Conservation (phyloP, 805 yeast species). For the Kodamaea lidongshanica region DNA sequence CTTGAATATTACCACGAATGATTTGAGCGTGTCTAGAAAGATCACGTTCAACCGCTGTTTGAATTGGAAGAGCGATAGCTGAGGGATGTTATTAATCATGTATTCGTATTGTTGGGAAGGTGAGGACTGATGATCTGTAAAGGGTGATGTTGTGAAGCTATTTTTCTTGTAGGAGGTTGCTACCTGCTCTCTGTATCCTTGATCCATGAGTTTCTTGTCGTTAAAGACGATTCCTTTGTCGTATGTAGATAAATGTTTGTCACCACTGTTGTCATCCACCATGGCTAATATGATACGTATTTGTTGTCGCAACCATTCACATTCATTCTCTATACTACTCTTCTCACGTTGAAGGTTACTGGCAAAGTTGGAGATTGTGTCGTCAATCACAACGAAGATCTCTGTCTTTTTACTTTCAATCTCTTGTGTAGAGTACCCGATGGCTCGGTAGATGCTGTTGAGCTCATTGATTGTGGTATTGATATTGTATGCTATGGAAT, state of each 20-base stretch:
- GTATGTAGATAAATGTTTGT: constrained; percentile 14
- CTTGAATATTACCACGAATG: constrained; percentile 25
- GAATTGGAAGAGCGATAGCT: constrained; percentile 25
- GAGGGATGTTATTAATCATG: constrained; percentile 20
- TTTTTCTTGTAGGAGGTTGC: constrained; percentile 9
- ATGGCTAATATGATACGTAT: constrained; percentile 34
- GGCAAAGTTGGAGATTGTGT: constrained; percentile 40
- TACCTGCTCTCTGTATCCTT: constrained; percentile 27
- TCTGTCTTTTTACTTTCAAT: constrained; percentile 43
- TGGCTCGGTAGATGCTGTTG: constrained; percentile 43
- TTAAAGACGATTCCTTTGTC: constrained; percentile 30
- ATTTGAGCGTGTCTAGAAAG: constrained; percentile 30
- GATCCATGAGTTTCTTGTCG: constrained; percentile 17
- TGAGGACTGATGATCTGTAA: constrained; percentile 16
- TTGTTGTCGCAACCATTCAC: constrained; percentile 42
- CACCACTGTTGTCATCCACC: constrained; percentile 32
- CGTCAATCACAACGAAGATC: constrained; percentile 45
- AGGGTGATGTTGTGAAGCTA: constrained; percentile 19
- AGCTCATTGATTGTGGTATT: constrained; percentile 35
- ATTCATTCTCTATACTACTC: constrained; percentile 34
- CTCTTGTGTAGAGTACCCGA: constrained; percentile 51
- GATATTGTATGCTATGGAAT: constrained; percentile 29
- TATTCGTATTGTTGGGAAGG: constrained; percentile 22
- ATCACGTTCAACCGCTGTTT: constrained; percentile 28
- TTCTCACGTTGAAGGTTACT: constrained; percentile 30